A percentile compares a stretch with the other conserved stretches of the same genome.
Conservation (phyloP, 257 asterid species). For the Rehmannia glutinosa region DNA sequence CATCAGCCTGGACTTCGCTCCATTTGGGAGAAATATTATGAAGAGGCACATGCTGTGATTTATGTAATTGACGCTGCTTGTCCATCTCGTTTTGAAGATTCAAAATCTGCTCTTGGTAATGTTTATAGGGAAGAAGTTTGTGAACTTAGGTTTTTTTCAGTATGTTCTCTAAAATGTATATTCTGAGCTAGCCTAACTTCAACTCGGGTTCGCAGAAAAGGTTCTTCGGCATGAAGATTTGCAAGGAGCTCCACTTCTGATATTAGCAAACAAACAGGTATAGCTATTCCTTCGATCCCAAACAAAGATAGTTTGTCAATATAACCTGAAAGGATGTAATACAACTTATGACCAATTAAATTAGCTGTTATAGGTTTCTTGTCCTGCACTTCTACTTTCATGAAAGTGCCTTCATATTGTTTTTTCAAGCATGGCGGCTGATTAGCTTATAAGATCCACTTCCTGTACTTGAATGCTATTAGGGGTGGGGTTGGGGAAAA, state of each 20-base stretch:
- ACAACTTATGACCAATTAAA: background rate
- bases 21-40: conserved; percentile 91
- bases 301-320: no score
- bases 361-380: background rate
- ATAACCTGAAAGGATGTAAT: no score
- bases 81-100: conserved; percentile 83
- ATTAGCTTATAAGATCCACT: no score
- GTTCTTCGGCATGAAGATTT: conserved; percentile 84
- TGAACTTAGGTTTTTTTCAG: background rate
- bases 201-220: conserved; percentile 54
- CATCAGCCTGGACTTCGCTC: conserved; percentile 88
- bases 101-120: conserved; percentile 87
- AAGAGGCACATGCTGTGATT: conserved; percentile 88
- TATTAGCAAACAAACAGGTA: conserved; percentile 88
- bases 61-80: conserved; percentile 73
- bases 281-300: background rate
- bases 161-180: background rate
- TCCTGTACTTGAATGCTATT: no score
- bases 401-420: background rate
- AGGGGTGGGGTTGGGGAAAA: no score
- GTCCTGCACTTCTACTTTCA: background rate
- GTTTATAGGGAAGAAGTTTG: background rate
- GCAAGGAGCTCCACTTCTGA: conserved; percentile 83
- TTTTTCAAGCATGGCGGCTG: background rate
- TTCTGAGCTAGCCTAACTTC: background rate